phyloP scores from a whole-genome alignment of 306 rosid genomes.

The Prunus mume region DNA sequence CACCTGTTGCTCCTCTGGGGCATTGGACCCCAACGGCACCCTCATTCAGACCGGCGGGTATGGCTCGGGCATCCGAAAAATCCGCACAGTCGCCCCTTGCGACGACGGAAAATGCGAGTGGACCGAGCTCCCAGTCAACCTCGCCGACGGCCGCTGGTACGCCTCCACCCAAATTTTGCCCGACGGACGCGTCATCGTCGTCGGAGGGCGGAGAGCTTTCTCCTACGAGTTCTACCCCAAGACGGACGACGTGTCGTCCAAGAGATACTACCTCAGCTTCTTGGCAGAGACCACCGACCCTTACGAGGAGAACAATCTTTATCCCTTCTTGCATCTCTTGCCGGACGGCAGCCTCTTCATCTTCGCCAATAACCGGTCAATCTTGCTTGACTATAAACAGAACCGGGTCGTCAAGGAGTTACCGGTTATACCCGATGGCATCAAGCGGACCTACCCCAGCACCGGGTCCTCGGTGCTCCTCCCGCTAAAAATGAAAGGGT shows the following conservation, averaged over 20 bases:
- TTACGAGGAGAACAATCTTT: constrained; percentile 75
- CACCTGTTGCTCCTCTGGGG: constrained; percentile 83
- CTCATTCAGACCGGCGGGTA: constrained; percentile 77
- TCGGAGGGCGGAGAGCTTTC: constrained; percentile 52
- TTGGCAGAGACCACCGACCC: constrained; percentile 50
- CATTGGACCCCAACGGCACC: constrained; percentile 44
- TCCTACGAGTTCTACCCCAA: constrained; percentile 70
- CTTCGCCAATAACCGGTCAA: constrained; percentile 60
- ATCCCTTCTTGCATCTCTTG: constrained; percentile 72
- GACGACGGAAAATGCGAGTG: constrained; percentile 47
- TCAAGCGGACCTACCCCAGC: constrained; percentile 69
- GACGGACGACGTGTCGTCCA: constrained; percentile 1
- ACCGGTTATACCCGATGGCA: constrained; percentile 52
- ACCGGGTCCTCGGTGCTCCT: constrained; percentile 74
- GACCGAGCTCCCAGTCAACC: constrained; percentile 30
- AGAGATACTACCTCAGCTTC: constrained; percentile 31
- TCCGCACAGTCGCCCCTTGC: constrained; percentile 50
- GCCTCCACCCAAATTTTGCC: constrained; percentile 68
- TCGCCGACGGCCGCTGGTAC: constrained; percentile 55
- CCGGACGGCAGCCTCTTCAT: constrained; percentile 73
- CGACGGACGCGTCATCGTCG: constrained; percentile 46
- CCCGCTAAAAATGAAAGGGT: constrained; percentile 35
- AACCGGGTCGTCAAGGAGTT: constrained; percentile 34
- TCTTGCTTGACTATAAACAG: constrained; percentile 39
- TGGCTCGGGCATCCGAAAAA: constrained; percentile 46